Conservation (phyloP, 106 monocot species). For the Apostasia shenzhenica region DNA sequence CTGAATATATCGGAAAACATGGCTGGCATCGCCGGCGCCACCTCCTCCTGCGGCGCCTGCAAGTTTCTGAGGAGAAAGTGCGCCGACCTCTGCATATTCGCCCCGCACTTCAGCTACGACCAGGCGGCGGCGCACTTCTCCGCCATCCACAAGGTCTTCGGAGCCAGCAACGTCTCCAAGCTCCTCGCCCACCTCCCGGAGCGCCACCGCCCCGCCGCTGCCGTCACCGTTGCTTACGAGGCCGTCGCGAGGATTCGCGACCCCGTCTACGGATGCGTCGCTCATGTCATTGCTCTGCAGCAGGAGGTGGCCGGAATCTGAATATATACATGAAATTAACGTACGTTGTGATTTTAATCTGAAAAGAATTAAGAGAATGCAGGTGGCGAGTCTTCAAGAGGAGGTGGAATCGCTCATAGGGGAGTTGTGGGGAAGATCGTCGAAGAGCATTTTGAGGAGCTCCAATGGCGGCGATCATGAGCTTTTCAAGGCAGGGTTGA, state of each 20-base stretch:
- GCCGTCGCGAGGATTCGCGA: conserved; percentile 12
- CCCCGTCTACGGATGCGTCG: conserved; percentile 14
- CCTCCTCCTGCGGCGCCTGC: conserved; percentile 17
- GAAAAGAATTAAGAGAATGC: too few species aligned
- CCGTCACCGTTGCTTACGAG: conserved; percentile 12
- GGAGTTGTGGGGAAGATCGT: background rate
- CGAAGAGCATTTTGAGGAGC: background rate
- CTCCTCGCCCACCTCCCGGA: conserved; percentile 12
- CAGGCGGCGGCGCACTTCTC: conserved; percentile 16
- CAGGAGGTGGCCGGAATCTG: conserved; percentile 1
- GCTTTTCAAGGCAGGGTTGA: background rate
- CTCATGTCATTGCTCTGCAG: conserved; percentile 14
- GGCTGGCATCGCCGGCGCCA: background rate
- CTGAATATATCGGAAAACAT: background rate
- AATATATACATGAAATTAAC: too few species aligned
- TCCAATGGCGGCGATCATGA: background rate
- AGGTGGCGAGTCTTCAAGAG: conserved; percentile 8
- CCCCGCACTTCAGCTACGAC: conserved; percentile 16
- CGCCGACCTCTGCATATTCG: conserved; percentile 16
- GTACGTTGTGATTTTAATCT: too few species aligned
- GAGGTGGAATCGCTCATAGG: background rate
- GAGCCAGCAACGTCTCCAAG: conserved; percentile 22
- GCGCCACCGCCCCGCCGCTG: conserved; percentile 9
- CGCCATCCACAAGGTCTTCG: conserved; percentile 18
- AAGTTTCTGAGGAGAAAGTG: conserved; percentile 22